phyloP scores from a whole-genome alignment of 2,329 filamentous ascomycete genomes.

The Hypoxylon rubiginosum region DNA sequence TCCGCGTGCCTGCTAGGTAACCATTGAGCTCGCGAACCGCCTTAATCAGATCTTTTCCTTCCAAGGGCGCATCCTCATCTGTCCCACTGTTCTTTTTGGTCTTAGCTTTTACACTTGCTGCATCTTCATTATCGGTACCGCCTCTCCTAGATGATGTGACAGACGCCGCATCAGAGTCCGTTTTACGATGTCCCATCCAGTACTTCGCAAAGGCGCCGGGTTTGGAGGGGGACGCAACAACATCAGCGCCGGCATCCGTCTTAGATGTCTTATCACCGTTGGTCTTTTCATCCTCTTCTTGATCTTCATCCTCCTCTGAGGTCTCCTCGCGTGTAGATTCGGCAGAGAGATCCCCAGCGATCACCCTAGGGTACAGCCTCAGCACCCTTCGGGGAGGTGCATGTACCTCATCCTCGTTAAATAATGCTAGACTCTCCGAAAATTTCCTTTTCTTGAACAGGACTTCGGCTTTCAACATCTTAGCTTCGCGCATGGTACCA shows the following conservation, averaged over 20 bases:
- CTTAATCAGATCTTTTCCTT: conserved; percentile 85
- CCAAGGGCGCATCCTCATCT: conserved; percentile 66
- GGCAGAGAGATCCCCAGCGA: conserved; percentile 84
- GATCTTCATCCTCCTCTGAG: conserved; percentile 57
- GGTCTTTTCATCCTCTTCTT: conserved; percentile 55
- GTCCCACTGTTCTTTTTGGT: conserved; percentile 51
- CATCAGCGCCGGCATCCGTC: conserved; percentile 43
- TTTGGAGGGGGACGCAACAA: conserved; percentile 54
- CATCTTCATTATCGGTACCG: conserved; percentile 65
- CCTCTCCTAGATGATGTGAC: conserved; percentile 70
- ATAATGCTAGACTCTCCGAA: conserved; percentile 87
- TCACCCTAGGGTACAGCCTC: conserved; percentile 82
- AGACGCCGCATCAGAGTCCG: conserved; percentile 68
- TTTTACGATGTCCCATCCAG: conserved; percentile 64
- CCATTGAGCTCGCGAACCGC: conserved; percentile 87
- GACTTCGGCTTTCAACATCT: conserved; percentile 89
- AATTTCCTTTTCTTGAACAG: conserved; percentile 89
- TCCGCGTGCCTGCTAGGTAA: conserved; percentile 88
- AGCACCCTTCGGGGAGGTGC: conserved; percentile 92
- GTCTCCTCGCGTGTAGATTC: conserved; percentile 62
- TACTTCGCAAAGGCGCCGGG: conserved; percentile 67
- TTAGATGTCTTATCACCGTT: conserved; percentile 53
- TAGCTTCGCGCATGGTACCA: conserved; percentile 84
- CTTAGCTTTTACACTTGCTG: conserved; percentile 64
- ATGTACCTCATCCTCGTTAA: conserved; percentile 84